phyloP scores from a whole-genome alignment of 2,329 filamentous ascomycete species.

The Fulvia fulva region DNA sequence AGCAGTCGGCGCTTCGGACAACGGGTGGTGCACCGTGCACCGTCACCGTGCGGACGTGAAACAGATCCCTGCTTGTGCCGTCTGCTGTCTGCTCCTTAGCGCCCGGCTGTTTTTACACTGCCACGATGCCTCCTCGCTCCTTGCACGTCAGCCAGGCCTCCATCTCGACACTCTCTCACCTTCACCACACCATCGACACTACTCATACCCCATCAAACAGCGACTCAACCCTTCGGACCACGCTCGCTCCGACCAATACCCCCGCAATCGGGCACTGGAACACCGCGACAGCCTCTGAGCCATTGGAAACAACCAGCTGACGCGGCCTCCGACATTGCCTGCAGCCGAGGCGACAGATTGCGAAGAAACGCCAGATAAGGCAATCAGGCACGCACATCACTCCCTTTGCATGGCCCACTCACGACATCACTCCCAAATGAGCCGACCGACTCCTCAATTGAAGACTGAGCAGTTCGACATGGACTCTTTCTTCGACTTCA shows the following conservation, averaged over 20 bases:
- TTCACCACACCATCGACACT: background rate
- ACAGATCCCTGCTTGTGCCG: no score
- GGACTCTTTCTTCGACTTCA: constrained; percentile 40
- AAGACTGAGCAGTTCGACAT: constrained; percentile 38
- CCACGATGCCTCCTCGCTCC: no score
- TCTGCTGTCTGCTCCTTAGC: no score
- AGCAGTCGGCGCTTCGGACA: no score
- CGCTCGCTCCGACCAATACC: background rate
- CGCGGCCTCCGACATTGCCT: constrained; percentile 9
- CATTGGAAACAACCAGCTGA: background rate
- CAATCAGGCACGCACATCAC: background rate
- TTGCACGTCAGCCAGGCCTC: no score
- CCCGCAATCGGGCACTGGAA: background rate
- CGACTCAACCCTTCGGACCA: background rate
- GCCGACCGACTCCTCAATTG: constrained; percentile 23
- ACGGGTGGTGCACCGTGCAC: no score
- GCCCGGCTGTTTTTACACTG: no score
- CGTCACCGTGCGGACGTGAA: no score
- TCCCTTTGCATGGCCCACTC: background rate
- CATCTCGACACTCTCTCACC: background rate
- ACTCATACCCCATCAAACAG: background rate
- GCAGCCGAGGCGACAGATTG: constrained; percentile 3
- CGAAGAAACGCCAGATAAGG: constrained; percentile 2
- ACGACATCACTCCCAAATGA: constrained; percentile 16
- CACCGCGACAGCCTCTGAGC: background rate